Conservation (phyloP, 768 basidiomycete genomes). For the Trametes gibbosa region DNA sequence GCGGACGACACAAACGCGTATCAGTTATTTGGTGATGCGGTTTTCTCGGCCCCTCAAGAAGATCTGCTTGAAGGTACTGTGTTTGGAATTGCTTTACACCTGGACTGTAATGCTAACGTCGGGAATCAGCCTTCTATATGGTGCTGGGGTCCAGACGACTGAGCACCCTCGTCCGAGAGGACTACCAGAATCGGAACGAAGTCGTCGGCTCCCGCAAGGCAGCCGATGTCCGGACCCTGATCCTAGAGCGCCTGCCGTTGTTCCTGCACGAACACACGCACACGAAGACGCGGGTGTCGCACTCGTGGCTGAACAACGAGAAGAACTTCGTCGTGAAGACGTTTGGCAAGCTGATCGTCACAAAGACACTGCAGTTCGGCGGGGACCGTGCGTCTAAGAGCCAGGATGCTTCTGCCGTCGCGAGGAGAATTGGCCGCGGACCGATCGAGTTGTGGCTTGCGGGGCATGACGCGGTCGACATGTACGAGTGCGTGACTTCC, state of each 20-base stretch:
- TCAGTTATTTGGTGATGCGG: slow-evolving; percentile 71
- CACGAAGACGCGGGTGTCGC: slow-evolving; percentile 56
- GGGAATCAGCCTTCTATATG: slow-evolving; percentile 62
- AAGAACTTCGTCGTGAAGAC: slow-evolving; percentile 69
- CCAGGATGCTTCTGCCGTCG: slow-evolving; percentile 74
- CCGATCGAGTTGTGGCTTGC: slow-evolving; percentile 80
- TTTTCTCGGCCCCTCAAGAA: slow-evolving; percentile 85
- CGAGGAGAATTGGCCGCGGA: slow-evolving; percentile 48
- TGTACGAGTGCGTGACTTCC: slow-evolving; percentile 76
- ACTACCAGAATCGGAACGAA: slow-evolving; percentile 61
- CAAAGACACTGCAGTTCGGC: slow-evolving; percentile 58
- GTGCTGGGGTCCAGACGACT: slow-evolving; percentile 74
- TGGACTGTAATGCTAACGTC: background rate
- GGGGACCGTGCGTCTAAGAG: slow-evolving; percentile 46
- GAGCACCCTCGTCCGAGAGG: slow-evolving; percentile 71
- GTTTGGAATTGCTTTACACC: too few species aligned
- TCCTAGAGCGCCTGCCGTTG: slow-evolving; percentile 82
- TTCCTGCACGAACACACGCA: slow-evolving; percentile 90
- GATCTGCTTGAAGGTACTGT: slow-evolving; percentile 78
- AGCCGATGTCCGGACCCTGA: slow-evolving; percentile 52
- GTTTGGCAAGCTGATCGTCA: slow-evolving; percentile 61
- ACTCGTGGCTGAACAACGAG: slow-evolving; percentile 61
- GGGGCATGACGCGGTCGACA: slow-evolving; percentile 71
- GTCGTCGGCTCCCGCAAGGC: slow-evolving; percentile 46
- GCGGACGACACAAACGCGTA: slow-evolving; percentile 84